Base-by-base conservation (phyloP, 1,284 basidiomycete genomes). In the Cerrena zonata region DNA sequence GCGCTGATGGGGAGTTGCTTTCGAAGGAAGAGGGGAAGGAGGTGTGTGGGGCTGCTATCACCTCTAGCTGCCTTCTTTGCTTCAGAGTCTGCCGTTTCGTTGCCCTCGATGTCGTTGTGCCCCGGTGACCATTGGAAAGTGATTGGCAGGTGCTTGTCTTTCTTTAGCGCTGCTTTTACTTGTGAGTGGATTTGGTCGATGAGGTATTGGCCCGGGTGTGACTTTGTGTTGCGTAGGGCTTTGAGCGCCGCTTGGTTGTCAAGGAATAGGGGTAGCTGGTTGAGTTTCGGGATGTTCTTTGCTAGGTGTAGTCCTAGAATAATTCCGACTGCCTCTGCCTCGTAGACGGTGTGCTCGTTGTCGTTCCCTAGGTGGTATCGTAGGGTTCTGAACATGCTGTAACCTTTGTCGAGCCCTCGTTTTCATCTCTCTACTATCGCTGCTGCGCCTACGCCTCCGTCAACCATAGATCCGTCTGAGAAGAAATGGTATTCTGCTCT, bases 311-410 rank as follows among this genome's bases (percentile, higher is more conserved):
- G 7, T 4, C 13, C 19, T 15, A 48, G 37, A 0, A 61, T 47
- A 0, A 63, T 47, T 2, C 64, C 67, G 0, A 65, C 56, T 0
- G 56, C 46, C 53, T 70, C 63, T 0, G 59, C 66, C 45, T 71
- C 65, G 50, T 62, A 66, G 1, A 66, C 62, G 0, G 64, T 65
- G 57, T 70, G 66, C 13, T 57, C n/a, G 1, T 21, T 45, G 1
- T 48, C 43, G 0, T 48, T 34, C 0, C 68, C 68, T 0, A 69
- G 59, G 49, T 63, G 48, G 41, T 53, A 56, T 0, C 45, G 50
- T 1, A 65, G 52, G 0, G 42, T 48, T 38, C 21, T n/a, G n/a
- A n/a, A n/a, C n/a, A n/a, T n/a, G n/a, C n/a, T n/a, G n/a, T 48
- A 2, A 11, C 24, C 11, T 45, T 48, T 15, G 13, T 21, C n/a